These are phyloP conservation scores for Chaetomium strumarium DNA, from an alignment of 2,329 filamentous ascomycete species.

Conservation along the genomic window DNA sequence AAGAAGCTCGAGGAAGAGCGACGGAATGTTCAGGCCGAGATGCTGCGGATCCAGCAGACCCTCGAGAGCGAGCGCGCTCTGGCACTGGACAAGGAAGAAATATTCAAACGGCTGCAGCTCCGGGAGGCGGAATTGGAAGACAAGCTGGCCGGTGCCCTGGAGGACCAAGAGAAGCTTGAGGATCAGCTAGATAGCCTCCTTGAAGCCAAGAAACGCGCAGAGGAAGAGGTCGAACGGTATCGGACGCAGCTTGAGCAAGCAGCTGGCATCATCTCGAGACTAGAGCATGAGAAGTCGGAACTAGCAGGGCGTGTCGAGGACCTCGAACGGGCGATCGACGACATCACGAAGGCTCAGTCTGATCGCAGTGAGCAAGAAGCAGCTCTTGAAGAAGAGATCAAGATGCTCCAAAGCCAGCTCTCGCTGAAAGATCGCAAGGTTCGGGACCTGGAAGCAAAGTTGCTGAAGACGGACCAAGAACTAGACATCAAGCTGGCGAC, in stretches of 20 bases:
- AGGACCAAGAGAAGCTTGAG: constrained; percentile 90
- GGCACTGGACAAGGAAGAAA: constrained; percentile 96
- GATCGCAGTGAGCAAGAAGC: constrained; percentile 72
- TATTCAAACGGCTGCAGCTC: constrained; percentile 90
- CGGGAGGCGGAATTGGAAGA: constrained; percentile 91
- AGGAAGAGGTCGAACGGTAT: constrained; percentile 74
- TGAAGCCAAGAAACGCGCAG: constrained; percentile 80
- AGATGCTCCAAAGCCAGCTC: constrained; percentile 86
- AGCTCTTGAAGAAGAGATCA: constrained; percentile 73
- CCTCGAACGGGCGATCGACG: constrained; percentile 64
- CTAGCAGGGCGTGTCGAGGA: constrained; percentile 61
- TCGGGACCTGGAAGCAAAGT: constrained; percentile 76
- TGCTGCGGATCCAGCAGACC: constrained; percentile 85
- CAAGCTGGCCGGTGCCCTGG: constrained; percentile 83
- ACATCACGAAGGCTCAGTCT: constrained; percentile 64
- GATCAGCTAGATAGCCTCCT: constrained; percentile 88
- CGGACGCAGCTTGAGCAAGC: constrained; percentile 86
- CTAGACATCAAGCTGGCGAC: constrained; percentile 76
- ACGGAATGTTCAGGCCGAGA: constrained; percentile 77
- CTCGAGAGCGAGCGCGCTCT: constrained; percentile 94
- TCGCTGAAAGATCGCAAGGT: constrained; percentile 84
- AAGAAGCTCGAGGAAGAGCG: constrained; percentile 86
- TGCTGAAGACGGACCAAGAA: constrained; percentile 82
- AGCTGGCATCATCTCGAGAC: constrained; percentile 72
- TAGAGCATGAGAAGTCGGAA: constrained; percentile 81